These are phyloP conservation scores for Fusarium equiseti DNA, from an alignment of 2,329 filamentous ascomycete genomes.

Conservation along the genomic window DNA sequence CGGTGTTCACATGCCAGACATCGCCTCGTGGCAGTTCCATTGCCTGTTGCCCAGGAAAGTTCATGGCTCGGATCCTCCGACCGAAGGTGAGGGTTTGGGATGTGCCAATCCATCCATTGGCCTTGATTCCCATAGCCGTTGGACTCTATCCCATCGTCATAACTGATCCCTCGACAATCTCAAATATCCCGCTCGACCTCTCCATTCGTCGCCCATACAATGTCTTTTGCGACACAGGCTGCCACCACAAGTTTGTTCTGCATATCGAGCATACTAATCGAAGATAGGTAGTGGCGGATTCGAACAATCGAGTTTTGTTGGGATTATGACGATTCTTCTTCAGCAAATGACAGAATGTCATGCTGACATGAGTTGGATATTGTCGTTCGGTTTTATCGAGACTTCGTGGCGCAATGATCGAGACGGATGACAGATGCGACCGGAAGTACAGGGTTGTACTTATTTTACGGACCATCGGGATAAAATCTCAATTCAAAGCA, in stretches of 20 bases:
- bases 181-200: background rate
- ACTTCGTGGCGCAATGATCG: slow-evolving; percentile 19
- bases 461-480: background rate
- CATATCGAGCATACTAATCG: background rate
- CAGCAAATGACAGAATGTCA: background rate
- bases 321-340: background rate
- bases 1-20: background rate
- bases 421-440: slow-evolving; percentile 6
- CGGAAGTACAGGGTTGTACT: background rate
- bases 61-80: background rate
- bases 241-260: background rate
- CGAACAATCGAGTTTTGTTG: background rate
- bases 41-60: background rate
- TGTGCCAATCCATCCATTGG: background rate
- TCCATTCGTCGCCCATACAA: background rate
- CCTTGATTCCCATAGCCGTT: background rate
- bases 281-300: background rate
- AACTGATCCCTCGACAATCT: no score
- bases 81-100: background rate
- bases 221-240: no score
- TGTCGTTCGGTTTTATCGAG: slow-evolving; percentile 10
- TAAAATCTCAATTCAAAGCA: slow-evolving; percentile 3
- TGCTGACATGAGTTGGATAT: background rate
- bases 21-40: background rate
- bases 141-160: background rate